phyloP scores from a whole-genome alignment of 768 basidiomycete species.

The Butyriboletus loyo region DNA sequence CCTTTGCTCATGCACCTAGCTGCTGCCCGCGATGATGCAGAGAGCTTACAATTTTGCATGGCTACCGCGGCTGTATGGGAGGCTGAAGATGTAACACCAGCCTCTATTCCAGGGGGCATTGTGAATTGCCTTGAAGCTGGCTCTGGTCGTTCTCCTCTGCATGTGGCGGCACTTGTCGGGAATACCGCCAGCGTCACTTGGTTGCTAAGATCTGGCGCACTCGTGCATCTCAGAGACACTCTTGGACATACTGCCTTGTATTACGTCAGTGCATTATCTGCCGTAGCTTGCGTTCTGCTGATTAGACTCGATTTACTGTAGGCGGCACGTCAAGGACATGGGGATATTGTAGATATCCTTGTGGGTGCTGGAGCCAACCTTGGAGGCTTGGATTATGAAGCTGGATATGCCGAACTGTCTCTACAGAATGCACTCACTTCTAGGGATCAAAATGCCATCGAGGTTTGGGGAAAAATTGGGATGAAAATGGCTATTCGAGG shows the following conservation, averaged over 20 bases:
- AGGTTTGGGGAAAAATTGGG: constrained; percentile 59
- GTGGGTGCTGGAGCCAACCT: constrained; percentile 73
- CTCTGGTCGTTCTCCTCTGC: constrained; percentile 73
- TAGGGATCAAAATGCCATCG: constrained; percentile 43
- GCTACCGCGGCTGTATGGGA: constrained; percentile 24
- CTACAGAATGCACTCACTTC: constrained; percentile 34
- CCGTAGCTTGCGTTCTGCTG: not conserved
- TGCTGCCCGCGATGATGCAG: constrained; percentile 65
- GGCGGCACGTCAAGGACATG: constrained; percentile 75
- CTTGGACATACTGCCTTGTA: constrained; percentile 84
- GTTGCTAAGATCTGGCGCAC: constrained; percentile 68
- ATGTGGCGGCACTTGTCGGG: constrained; percentile 75
- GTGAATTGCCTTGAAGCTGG: constrained; percentile 70
- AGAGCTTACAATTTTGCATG: constrained; percentile 61
- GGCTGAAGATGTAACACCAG: constrained; percentile 16
- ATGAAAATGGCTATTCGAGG: constrained; percentile 10
- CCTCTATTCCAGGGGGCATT: constrained; percentile 57
- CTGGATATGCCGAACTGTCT: constrained; percentile 54
- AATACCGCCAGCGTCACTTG: constrained; percentile 39
- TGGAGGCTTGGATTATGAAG: constrained; percentile 59
- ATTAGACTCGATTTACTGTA: constrained; percentile 24
- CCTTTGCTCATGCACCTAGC: constrained; percentile 81
- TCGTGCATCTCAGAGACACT: constrained; percentile 77
- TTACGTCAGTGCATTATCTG: constrained; percentile 49
- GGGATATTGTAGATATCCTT: constrained; percentile 57